Evolutionary conservation across 331 rosid species (phyloP).

Genomic region (Malus hybrid): DNA sequence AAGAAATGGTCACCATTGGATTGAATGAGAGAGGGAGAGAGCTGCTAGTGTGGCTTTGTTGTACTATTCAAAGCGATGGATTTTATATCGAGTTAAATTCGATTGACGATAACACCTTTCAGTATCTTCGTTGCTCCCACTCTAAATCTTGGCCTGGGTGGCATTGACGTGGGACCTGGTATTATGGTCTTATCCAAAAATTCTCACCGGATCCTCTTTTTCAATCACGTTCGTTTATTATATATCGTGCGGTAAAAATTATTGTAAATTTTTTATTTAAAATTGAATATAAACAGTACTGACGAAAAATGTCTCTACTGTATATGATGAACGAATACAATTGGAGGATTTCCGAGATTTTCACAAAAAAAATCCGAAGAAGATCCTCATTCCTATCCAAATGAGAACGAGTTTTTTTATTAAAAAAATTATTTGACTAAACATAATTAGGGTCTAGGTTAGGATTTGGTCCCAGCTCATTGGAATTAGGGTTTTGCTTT

Average conservation of each 20-base stretch:
- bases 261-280: no score
- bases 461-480: no score
- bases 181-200: no score
- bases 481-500: background rate
- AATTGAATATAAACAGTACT: no score
- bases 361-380: fast-evolving
- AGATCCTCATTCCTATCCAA: no score
- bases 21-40: background rate
- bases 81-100: background rate
- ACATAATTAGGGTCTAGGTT: no score
- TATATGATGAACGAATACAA: no score
- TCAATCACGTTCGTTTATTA: fast-evolving
- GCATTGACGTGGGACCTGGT: background rate
- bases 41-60: background rate
- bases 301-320: fast-evolving
- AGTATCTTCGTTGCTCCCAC: background rate
- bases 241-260: no score
- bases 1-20: slow-evolving; percentile 11
- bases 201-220: no score
- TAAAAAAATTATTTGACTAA: no score
- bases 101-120: background rate
- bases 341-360: fast-evolving
- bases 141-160: background rate
- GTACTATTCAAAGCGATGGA: background rate
- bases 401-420: no score